Conservation (phyloP, 2,329 filamentous ascomycete genomes). For the Emergomyces africanus region DNA sequence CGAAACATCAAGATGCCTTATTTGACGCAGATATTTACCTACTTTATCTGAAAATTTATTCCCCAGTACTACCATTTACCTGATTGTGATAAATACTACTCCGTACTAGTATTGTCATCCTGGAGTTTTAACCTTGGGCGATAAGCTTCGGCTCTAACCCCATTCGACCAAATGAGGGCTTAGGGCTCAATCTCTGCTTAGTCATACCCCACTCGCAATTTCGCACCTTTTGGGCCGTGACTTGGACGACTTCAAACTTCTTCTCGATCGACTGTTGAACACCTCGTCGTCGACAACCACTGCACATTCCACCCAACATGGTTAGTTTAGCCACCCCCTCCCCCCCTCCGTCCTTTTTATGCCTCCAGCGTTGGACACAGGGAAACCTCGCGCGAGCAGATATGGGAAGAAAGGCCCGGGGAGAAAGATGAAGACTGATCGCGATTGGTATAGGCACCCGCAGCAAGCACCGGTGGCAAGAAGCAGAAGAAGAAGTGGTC, state of each 20-base stretch:
- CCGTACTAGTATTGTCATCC: too few species aligned
- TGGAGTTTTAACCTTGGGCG: neutral
- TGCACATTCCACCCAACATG: constrained; percentile 13
- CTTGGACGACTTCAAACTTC: constrained; percentile 13
- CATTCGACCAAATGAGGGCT: constrained; percentile 20
- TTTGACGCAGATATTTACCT: neutral
- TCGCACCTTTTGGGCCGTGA: constrained; percentile 15
- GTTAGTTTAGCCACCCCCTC: neutral
- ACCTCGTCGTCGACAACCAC: constrained; percentile 22
- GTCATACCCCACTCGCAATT: constrained; percentile 28
- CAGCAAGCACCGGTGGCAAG: constrained; percentile 36
- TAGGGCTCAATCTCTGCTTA: constrained; percentile 20
- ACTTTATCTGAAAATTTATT: neutral
- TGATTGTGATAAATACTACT: too few species aligned
- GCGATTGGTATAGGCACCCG: constrained; percentile 21
- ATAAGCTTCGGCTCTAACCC: constrained; percentile 4
- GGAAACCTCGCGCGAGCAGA: neutral
- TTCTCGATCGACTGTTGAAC: constrained; percentile 16
- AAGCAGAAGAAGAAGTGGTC: constrained; percentile 47
- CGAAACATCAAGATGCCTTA: neutral
- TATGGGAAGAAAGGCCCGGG: neutral
- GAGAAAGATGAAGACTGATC: neutral
- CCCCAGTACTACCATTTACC: neutral
- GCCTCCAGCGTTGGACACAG: neutral
- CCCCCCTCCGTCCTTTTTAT: neutral